Evolutionary conservation across 768 basidiomycete genomes (phyloP), one percentile per base, ranked within the genome.

Genomic region (Suillus subaureus): DNA sequence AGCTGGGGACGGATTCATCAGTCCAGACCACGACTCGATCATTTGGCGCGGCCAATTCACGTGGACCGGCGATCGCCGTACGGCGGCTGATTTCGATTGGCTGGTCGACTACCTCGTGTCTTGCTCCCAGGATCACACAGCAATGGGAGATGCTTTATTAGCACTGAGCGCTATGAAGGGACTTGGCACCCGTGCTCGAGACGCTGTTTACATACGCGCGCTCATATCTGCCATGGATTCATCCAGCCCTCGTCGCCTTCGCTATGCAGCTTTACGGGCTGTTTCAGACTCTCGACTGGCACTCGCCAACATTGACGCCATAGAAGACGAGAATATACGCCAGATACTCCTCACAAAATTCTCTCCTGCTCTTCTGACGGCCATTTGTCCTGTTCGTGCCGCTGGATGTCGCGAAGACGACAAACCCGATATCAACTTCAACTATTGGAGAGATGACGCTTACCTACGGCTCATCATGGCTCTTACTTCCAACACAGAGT

Each of bases 231-330:
- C 62, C 35, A 40, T 63, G 62, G 11, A 60, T 21, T n/a, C 52
- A 40, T 23, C 56, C 37, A 37, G 7, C 13, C 56, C 37, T 28
- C 21, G 13, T 28, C 62, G 47, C 18, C 51, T 63, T 60, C 55
- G 62, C 23, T 42, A 63, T 28, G 40, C 62, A 12, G 62, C 62
- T 60, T 57, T 63, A 37, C 55, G 62, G 6, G 40, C 35, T 37
- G 35, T 55, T 16, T 61, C 16, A 6, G 37, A 63, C 8, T 28
- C 39, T 40, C 57, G 57, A 60, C 18, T 60, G 18, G 23, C 16
- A 12, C 57, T 60, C 18, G 57, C 57, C 9, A 11, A 40, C 16
- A 11, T 60, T 28, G 18, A 40, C 28, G 39, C 39, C 39, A 28
- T 60, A 60, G 5, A 60, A 23, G 57, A 40, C 39, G 23, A 60